phyloP scores from a whole-genome alignment of 2,329 filamentous ascomycete species.

The Claviceps monticola region DNA sequence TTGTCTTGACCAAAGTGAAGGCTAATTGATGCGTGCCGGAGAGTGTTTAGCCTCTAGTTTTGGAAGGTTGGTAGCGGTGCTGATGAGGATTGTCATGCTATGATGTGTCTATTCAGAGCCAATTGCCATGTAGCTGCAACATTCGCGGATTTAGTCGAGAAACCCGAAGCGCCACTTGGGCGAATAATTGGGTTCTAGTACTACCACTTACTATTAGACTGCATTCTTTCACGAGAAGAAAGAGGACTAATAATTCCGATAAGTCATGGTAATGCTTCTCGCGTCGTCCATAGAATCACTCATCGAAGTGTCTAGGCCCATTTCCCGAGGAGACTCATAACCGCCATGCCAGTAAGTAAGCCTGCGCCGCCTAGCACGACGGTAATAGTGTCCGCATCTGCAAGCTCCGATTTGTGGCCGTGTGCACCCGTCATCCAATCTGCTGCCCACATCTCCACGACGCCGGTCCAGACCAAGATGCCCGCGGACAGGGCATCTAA shows the following conservation, averaged over 20 bases:
- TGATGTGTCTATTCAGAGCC: background rate
- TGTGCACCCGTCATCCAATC: slow-evolving; percentile 50
- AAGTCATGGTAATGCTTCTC: background rate
- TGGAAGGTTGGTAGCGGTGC: background rate
- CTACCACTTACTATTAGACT: background rate
- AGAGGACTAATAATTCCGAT: background rate
- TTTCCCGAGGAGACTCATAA: slow-evolving; percentile 63
- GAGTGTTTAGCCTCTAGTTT: background rate
- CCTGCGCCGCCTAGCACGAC: slow-evolving; percentile 36
- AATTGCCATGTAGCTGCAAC: background rate
- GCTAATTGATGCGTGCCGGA: background rate
- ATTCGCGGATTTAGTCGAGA: background rate
- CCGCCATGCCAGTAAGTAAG: slow-evolving; percentile 45
- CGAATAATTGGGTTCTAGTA: background rate
- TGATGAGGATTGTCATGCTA: background rate
- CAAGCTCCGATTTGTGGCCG: slow-evolving; percentile 32
- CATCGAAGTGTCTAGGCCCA: slow-evolving; percentile 41
- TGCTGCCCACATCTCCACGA: slow-evolving; percentile 67
- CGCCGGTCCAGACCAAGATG: slow-evolving; percentile 64
- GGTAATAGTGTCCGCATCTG: slow-evolving; percentile 32
- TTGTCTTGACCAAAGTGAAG: background rate
- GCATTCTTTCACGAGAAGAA: background rate
- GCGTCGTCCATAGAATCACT: background rate
- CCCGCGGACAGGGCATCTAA: slow-evolving; percentile 62
- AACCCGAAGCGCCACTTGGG: background rate